phyloP scores from a whole-genome alignment of 441 rosid species.

The Pelargonium fulgidum region DNA sequence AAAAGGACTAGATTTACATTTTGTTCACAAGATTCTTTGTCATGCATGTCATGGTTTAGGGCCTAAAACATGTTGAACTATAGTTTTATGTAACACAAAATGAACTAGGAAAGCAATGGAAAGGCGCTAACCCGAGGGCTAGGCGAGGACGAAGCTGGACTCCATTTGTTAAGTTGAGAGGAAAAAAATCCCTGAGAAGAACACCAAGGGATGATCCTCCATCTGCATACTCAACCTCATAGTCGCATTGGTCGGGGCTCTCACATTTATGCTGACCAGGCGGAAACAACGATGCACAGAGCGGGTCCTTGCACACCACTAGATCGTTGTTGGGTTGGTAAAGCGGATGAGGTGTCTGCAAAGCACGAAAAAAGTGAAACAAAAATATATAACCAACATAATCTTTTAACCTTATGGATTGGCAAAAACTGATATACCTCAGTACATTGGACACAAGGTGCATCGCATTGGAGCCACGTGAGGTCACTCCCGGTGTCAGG shows the following conservation, averaged over 20 bases:
- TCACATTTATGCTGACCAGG: slow-evolving; percentile 43
- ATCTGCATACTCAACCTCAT: slow-evolving; percentile 81
- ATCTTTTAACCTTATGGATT: too few species aligned
- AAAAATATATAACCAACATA: neutral
- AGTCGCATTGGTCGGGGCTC: slow-evolving; percentile 57
- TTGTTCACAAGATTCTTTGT: too few species aligned
- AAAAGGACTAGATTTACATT: too few species aligned
- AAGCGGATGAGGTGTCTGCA: slow-evolving; percentile 81
- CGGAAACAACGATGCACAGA: slow-evolving; percentile 60
- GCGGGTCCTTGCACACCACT: slow-evolving; percentile 57
- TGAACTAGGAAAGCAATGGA: slow-evolving; percentile 4
- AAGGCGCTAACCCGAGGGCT: slow-evolving; percentile 56
- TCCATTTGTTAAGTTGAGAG: slow-evolving; percentile 57
- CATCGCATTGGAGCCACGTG: slow-evolving; percentile 9
- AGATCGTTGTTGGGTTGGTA: slow-evolving; percentile 64
- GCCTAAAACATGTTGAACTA: too few species aligned
- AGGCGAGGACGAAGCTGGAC: slow-evolving; percentile 53
- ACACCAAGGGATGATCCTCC: slow-evolving; percentile 84
- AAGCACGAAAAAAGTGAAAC: slow-evolving; percentile 7
- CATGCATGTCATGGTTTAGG: too few species aligned
- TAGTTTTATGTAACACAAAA: neutral
- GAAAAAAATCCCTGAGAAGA: slow-evolving; percentile 65
- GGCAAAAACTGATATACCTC: neutral
- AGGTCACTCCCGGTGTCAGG: slow-evolving; percentile 11
- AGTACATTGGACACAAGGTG: slow-evolving; percentile 9